Conservation (phyloP, 176 grass and related monocot genomes). For the Saccharum officinarum region DNA sequence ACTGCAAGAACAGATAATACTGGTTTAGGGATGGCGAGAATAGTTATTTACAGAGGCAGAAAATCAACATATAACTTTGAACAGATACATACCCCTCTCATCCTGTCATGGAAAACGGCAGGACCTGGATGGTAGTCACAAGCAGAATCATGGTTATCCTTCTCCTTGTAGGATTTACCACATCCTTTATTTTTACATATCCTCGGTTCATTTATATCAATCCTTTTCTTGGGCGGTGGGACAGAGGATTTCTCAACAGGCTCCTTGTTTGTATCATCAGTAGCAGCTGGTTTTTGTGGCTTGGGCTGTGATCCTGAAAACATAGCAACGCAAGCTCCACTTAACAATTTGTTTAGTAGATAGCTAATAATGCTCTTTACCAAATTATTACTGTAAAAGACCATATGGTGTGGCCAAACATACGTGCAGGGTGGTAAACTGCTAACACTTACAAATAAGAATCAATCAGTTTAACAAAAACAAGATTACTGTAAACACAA, state of each 20-base stretch:
- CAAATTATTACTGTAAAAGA: not conserved
- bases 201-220: conserved; percentile 76
- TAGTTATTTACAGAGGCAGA: not conserved
- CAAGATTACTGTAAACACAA: not conserved
- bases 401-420: not conserved
- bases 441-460: not conserved
- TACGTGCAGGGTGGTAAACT: not conserved
- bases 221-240: conserved; percentile 60
- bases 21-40: not conserved
- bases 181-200: conserved; percentile 92
- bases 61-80: not conserved
- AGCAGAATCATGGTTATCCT: conserved; percentile 90
- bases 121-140: conserved; percentile 91
- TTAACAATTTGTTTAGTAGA: not conserved
- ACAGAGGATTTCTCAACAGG: conserved; percentile 33
- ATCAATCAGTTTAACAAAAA: not conserved
- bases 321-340: not conserved
- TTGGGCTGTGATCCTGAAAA: conserved; percentile 82
- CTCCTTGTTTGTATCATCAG: conserved; percentile 25
- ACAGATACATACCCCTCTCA: conserved; percentile 69
- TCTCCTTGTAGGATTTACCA: conserved; percentile 93
- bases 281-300: conserved; percentile 46
- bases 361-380: not conserved
- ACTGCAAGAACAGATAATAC: conserved; percentile 48
- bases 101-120: conserved; percentile 92